Conservation (phyloP, 768 basidiomycete species). For the Mrakia gelida region DNA sequence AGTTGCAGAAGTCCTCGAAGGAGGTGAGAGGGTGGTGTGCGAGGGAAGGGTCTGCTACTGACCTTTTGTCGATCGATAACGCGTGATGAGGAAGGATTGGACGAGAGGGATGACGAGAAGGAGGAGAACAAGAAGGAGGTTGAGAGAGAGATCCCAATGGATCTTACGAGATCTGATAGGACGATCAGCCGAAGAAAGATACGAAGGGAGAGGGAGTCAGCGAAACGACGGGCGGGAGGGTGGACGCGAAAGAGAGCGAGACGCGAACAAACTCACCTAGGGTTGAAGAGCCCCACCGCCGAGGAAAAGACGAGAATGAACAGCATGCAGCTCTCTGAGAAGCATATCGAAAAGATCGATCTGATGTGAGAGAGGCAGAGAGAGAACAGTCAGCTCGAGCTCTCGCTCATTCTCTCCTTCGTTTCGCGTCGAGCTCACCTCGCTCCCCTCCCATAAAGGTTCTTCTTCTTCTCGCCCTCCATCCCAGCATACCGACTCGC, state of each 20-base stretch:
- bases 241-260: neutral
- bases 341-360: constrained; percentile 37
- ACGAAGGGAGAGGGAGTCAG: no score
- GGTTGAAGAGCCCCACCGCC: constrained; percentile 54
- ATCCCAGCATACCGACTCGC: neutral
- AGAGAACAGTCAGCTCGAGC: neutral
- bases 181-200: neutral
- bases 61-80: constrained; percentile 33
- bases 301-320: constrained; percentile 72
- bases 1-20: no score
- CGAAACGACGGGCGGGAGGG: neutral
- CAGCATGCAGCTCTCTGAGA: constrained; percentile 68
- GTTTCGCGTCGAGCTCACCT: constrained; percentile 6
- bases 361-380: neutral
- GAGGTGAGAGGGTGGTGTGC: neutral
- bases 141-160: constrained; percentile 66
- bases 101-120: constrained; percentile 64
- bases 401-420: neutral
- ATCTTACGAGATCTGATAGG: constrained; percentile 55
- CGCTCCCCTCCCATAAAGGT: neutral
- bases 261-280: constrained; percentile 51
- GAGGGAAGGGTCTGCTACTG: neutral
- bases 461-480: constrained; percentile 1
- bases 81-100: constrained; percentile 38
- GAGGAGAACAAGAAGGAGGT: constrained; percentile 57